Percentiles rank a stretch among this genome's conserved stretches.
Evolutionary conservation across 495 filamentous ascomycete species (phyloP).

Genomic region (Mycothermus thermophilus): DNA sequence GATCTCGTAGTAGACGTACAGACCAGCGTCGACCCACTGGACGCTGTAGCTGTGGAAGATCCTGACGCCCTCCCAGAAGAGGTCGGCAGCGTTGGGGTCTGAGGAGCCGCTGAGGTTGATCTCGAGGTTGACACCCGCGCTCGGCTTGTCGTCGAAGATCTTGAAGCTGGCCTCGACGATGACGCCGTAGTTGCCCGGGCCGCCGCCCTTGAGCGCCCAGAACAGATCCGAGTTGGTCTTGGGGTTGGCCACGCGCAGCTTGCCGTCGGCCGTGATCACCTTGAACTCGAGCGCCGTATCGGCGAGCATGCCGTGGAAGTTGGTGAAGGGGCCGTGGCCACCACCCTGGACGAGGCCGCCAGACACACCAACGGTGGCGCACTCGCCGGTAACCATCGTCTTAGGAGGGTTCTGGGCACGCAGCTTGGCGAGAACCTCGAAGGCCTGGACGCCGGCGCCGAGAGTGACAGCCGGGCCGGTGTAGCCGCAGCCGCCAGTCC

Average conservation of each 20-base stretch:
- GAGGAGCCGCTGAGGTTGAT: constrained; percentile 28
- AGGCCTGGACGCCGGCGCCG: constrained; percentile 35
- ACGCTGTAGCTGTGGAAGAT: constrained; percentile 33
- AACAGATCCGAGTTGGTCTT: constrained; percentile 44
- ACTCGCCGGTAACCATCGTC: constrained; percentile 36
- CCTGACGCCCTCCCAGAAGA: constrained; percentile 33
- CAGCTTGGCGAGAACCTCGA: constrained; percentile 30
- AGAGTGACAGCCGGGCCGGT: constrained; percentile 33
- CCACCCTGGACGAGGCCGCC: constrained; percentile 45
- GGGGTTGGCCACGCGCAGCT: constrained; percentile 36
- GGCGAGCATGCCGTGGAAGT: constrained; percentile 38
- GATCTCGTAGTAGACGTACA: constrained; percentile 38
- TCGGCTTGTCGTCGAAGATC: constrained; percentile 29
- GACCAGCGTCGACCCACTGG: constrained; percentile 25
- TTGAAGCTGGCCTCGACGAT: constrained; percentile 40
- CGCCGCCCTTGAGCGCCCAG: constrained; percentile 51
- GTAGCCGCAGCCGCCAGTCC: constrained; percentile 24
- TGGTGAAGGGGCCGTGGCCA: constrained; percentile 42
- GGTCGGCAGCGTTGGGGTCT: constrained; percentile 18
- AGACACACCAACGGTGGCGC: constrained; percentile 31
- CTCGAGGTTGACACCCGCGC: constrained; percentile 27
- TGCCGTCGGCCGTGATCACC: constrained; percentile 45
- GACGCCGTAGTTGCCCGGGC: constrained; percentile 42
- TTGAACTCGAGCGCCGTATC: constrained; percentile 41
- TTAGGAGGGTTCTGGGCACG: constrained; percentile 29